phyloP scores from a whole-genome alignment of 164 flowering plant genomes.

The Vitis riparia region DNA sequence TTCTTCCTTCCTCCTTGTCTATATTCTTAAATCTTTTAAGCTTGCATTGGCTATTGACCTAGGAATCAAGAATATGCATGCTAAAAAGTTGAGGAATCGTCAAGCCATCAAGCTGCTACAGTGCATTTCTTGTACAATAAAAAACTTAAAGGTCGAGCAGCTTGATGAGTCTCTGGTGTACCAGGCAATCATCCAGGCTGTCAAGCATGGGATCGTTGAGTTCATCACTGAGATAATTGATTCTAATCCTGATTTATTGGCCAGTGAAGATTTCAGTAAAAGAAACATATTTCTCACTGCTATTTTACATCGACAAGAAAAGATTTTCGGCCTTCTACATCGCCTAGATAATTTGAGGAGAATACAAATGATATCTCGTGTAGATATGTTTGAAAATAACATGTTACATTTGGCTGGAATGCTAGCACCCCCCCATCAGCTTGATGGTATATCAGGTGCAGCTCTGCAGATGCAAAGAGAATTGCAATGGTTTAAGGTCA shows the following conservation, averaged over 20 bases:
- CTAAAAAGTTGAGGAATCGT: constrained; percentile 11
- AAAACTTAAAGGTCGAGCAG: not conserved
- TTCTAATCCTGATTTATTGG: constrained; percentile 12
- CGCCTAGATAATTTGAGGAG: constrained; percentile 8
- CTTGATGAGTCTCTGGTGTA: not conserved
- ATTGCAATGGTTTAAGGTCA: constrained; percentile 32
- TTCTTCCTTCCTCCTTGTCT: not conserved
- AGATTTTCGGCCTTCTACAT: constrained; percentile 26
- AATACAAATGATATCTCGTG: not conserved
- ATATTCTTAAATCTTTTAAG: not conserved
- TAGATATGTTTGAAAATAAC: constrained; percentile 18
- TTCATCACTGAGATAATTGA: constrained; percentile 6
- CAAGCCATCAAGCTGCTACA: constrained; percentile 13
- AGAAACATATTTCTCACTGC: constrained; percentile 18
- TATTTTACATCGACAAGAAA: constrained; percentile 20
- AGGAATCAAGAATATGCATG: constrained; percentile 13
- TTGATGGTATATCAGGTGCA: constrained; percentile 25
- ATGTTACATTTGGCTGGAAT: constrained; percentile 27
- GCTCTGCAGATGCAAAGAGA: constrained; percentile 36
- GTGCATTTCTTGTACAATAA: not conserved
- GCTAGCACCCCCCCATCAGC: constrained; percentile 14
- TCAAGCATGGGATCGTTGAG: constrained; percentile 25
- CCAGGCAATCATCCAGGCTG: constrained; percentile 16
- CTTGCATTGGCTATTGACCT: not conserved
- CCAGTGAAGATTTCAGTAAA: not conserved